These are phyloP conservation scores for Penicillium cataractarum DNA, from an alignment of 495 filamentous ascomycete species.

Conservation along the genomic window DNA sequence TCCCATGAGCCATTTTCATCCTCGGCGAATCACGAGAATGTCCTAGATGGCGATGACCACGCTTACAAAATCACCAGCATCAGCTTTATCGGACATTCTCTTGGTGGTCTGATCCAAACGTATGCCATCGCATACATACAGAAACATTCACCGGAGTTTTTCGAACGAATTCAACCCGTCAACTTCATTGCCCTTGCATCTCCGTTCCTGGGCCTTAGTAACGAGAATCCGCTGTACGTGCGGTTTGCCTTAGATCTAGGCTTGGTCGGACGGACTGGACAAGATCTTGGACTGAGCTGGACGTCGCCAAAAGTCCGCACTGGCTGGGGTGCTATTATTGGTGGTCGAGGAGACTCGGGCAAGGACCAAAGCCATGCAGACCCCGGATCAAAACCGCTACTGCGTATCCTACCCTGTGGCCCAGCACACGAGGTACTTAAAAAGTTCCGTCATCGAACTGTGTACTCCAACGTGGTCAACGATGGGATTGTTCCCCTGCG, in stretches of 20 bases:
- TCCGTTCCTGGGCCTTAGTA: conserved; percentile 90
- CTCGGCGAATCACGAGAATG: conserved; percentile 16
- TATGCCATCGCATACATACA: conserved; percentile 98
- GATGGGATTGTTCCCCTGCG: conserved; percentile 95
- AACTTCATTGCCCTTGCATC: conserved; percentile 94
- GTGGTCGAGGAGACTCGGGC: conserved; percentile 69
- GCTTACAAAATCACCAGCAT: conserved; percentile 91
- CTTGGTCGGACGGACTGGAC: conserved; percentile 89
- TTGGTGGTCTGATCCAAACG: conserved; percentile 88
- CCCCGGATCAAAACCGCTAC: conserved; percentile 82
- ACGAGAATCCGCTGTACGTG: conserved; percentile 96
- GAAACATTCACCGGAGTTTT: conserved; percentile 92
- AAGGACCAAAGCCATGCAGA: conserved; percentile 67
- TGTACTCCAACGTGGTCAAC: conserved; percentile 98
- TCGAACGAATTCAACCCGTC: conserved; percentile 81
- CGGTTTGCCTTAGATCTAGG: conserved; percentile 97
- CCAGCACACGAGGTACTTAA: conserved; percentile 86
- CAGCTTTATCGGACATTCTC: conserved; percentile 91
- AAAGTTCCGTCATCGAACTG: conserved; percentile 86
- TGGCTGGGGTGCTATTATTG: conserved; percentile 86
- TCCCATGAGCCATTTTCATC: conserved; percentile 10
- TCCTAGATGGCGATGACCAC: conserved; percentile 45
- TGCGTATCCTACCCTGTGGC: conserved; percentile 89
- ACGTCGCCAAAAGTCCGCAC: conserved; percentile 81
- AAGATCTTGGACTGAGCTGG: conserved; percentile 95